phyloP scores from a whole-genome alignment of 441 rosid genomes.

The Eutrema salsugineum region DNA sequence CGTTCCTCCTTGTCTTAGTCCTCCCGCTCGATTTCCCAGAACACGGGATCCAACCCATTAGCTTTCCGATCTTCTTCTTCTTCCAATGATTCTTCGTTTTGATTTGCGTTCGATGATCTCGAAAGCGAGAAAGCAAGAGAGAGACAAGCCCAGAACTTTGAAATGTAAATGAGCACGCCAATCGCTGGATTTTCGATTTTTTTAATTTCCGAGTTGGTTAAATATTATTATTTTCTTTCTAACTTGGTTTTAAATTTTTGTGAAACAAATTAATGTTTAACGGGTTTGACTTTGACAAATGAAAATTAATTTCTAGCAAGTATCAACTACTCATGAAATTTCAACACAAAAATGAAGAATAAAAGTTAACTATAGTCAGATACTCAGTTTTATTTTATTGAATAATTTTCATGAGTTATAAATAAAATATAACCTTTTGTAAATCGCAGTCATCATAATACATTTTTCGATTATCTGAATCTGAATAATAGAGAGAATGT shows the following conservation, averaged over 20 bases:
- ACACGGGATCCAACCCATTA: conserved; percentile 85
- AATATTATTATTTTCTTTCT: background rate
- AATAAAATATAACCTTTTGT: too few species aligned
- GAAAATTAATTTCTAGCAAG: background rate
- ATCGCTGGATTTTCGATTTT: conserved; percentile 18
- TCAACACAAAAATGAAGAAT: background rate
- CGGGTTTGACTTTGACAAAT: conserved; percentile 13
- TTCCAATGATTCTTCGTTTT: background rate
- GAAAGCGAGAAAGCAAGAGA: conserved; percentile 3
- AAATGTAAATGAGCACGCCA: conserved; percentile 23
- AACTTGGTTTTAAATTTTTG: background rate
- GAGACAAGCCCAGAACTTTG: conserved; percentile 16
- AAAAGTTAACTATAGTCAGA: too few species aligned
- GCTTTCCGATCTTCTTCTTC: conserved; percentile 15
- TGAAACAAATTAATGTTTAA: conserved; percentile 1
- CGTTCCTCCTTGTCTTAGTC: conserved; percentile 38
- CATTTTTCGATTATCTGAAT: too few species aligned
- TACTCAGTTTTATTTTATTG: too few species aligned
- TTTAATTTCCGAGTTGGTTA: background rate
- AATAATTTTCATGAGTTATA: too few species aligned
- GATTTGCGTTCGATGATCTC: conserved; percentile 23
- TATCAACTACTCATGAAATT: background rate
- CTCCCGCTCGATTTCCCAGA: conserved; percentile 49
- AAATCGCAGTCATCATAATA: too few species aligned
- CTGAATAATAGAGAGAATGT: too few species aligned